Evolutionary conservation across 768 basidiomycete species (phyloP).

Genomic region (Tephrocybe rancida): DNA sequence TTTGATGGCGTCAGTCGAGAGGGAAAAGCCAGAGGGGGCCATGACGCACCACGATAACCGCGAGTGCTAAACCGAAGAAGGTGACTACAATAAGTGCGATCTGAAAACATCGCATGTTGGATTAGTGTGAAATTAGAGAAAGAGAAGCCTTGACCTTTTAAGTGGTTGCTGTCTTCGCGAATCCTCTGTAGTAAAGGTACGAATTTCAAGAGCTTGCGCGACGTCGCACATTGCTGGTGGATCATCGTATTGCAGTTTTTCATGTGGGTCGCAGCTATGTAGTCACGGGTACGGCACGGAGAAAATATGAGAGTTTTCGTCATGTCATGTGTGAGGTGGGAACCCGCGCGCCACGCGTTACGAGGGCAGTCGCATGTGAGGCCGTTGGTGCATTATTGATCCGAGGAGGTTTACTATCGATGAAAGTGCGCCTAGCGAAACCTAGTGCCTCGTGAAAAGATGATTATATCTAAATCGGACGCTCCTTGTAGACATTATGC

Average conservation of each 20-base stretch:
- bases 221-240: no score
- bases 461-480: no score
- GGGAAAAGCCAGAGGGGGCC: not conserved
- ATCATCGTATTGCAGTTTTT: no score
- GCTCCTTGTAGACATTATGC: no score
- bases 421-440: no score
- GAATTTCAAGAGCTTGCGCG: not conserved
- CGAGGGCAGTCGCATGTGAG: no score
- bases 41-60: not conserved
- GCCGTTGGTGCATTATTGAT: no score
- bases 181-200: not conserved
- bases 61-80: not conserved
- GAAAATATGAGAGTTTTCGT: not conserved
- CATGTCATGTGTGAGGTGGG: not conserved
- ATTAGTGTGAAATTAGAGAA: not conserved
- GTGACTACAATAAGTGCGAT: not conserved
- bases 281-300: not conserved
- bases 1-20: not conserved
- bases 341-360: not conserved
- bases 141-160: not conserved
- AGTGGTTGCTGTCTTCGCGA: not conserved
- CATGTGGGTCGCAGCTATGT: not conserved
- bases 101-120: not conserved
- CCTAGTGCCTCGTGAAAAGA: no score
- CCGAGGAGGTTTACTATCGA: no score